Evolutionary conservation across 306 rosid species (phyloP).

Genomic region (Pterocarpus macrocarpus): DNA sequence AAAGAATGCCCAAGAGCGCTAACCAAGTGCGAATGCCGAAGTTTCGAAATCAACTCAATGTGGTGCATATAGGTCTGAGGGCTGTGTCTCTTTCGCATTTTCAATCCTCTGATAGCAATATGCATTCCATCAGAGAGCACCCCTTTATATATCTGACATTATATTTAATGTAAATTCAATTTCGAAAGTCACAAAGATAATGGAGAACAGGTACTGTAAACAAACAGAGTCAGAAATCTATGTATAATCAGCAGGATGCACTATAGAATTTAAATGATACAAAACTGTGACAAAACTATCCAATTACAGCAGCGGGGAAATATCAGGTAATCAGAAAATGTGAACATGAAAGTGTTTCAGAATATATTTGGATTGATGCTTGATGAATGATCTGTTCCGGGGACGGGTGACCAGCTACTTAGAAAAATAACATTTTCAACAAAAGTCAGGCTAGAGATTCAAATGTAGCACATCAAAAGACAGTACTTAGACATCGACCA

Average conservation of each 20-base stretch:
- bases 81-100: constrained; percentile 70
- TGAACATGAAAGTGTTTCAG: constrained; percentile 2
- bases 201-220: background rate
- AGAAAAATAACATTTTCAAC: no score
- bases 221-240: constrained; percentile 2
- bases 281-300: background rate
- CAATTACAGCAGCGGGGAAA: background rate
- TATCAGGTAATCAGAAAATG: constrained; percentile 6
- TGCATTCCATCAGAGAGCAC: constrained; percentile 79
- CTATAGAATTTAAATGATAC: constrained; percentile 2
- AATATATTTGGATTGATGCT: no score
- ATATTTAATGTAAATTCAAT: constrained; percentile 10
- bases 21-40: constrained; percentile 82
- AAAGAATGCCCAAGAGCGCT: constrained; percentile 95
- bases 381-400: background rate
- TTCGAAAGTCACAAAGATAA: constrained; percentile 7
- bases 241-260: constrained; percentile 4
- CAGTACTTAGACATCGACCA: constrained; percentile 1
- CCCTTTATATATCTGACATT: constrained; percentile 78
- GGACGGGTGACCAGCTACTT: no score
- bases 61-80: constrained; percentile 73
- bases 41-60: constrained; percentile 84
- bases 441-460: constrained; percentile 3
- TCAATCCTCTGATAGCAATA: constrained; percentile 70
- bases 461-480: constrained; percentile 26